Conservation (phyloP, 208 protist genomes). For the Endotrypanum monterogeii region DNA sequence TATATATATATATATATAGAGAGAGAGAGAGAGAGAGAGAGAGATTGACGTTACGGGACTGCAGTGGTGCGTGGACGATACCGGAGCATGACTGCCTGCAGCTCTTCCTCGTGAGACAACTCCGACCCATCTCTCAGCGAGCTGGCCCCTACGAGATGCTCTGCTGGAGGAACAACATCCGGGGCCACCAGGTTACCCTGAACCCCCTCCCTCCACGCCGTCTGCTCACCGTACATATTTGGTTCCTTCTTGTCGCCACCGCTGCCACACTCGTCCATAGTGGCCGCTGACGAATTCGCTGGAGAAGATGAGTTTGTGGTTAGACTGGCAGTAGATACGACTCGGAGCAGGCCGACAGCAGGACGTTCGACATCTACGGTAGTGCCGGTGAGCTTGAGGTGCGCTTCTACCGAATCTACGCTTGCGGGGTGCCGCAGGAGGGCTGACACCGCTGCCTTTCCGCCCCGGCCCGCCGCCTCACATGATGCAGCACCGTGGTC, state of each 20-base stretch:
- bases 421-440: not conserved
- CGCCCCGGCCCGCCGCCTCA: not conserved
- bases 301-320: not conserved
- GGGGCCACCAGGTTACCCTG: too few relatives aligned
- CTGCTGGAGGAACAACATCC: not conserved
- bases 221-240: too few relatives aligned
- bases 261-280: not conserved
- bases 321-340: not conserved
- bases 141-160: not conserved
- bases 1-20: not conserved
- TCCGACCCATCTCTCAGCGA: not conserved
- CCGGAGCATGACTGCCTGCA: conserved; percentile 21
- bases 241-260: not conserved
- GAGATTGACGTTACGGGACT: not conserved
- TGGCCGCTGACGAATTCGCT: not conserved
- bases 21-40: not conserved
- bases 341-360: not conserved
- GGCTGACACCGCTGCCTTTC: not conserved
- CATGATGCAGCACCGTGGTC: not conserved
- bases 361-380: not conserved
- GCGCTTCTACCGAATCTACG: not conserved
- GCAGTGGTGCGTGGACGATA: conserved; percentile 13
- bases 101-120: conserved; percentile 13
- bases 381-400: not conserved
- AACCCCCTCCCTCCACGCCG: not conserved